Percentiles rank a stretch among this genome's conserved stretches.
phyloP scores from a whole-genome alignment of 345 rosid genomes.

The Lumnitzera racemosa region DNA sequence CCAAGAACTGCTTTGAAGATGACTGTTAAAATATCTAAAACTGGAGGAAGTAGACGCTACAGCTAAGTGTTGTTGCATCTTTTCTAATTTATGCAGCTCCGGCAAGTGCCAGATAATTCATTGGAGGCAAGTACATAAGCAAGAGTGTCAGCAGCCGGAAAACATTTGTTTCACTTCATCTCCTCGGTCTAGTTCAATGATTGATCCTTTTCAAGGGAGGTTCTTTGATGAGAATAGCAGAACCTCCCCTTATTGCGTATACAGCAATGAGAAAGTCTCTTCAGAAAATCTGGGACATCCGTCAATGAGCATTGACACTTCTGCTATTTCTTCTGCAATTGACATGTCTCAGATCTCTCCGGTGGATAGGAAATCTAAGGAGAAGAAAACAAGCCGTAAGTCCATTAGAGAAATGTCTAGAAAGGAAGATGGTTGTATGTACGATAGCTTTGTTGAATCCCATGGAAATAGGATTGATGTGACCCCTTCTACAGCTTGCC shows the following conservation, averaged over 20 bases:
- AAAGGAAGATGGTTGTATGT: slow-evolving; percentile 24
- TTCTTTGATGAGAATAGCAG: not conserved
- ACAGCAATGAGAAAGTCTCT: slow-evolving; percentile 7
- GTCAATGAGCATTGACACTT: slow-evolving; percentile 17
- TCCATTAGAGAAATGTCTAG: slow-evolving; percentile 34
- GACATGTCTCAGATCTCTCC: slow-evolving; percentile 33
- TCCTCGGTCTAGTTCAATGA: slow-evolving; percentile 28
- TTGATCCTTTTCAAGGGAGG: slow-evolving; percentile 20
- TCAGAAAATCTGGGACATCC: slow-evolving; percentile 17
- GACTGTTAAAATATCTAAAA: no score
- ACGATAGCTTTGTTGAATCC: slow-evolving; percentile 28
- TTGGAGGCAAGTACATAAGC: slow-evolving; percentile 78
- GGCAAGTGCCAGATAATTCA: slow-evolving; percentile 93
- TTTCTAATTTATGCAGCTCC: slow-evolving; percentile 42
- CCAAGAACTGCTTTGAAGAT: no score
- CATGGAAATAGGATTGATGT: slow-evolving; percentile 16
- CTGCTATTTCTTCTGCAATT: slow-evolving; percentile 18
- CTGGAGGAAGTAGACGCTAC: not conserved
- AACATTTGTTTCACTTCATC: slow-evolving; percentile 31
- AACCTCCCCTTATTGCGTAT: not conserved
- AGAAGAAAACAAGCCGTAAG: slow-evolving; percentile 28
- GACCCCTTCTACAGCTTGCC: slow-evolving; percentile 15
- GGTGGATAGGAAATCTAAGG: slow-evolving; percentile 37
- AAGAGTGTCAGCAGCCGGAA: slow-evolving; percentile 52
- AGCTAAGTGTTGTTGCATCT: not conserved